phyloP scores from a whole-genome alignment of 192 early-diverging fungal species.

The Chytriomyces hyalinus region DNA sequence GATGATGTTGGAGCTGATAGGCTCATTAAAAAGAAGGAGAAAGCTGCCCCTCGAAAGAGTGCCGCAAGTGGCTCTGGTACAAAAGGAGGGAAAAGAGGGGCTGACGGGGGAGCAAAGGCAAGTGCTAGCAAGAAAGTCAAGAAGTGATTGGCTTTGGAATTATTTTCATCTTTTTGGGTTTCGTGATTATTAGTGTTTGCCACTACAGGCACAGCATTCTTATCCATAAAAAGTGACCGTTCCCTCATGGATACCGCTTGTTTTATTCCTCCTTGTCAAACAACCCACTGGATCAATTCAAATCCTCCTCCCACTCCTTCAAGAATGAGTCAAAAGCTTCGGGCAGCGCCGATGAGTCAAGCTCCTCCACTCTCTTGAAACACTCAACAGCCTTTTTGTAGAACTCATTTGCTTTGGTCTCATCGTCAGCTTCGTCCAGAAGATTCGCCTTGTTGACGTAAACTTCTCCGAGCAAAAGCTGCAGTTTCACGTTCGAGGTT shows the following conservation, averaged over 20 bases:
- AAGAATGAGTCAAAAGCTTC: slow-evolving; percentile 46
- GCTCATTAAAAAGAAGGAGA: slow-evolving; percentile 41
- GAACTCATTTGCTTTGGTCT: slow-evolving; percentile 25
- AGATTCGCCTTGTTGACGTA: slow-evolving; percentile 44
- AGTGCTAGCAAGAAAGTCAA: slow-evolving; percentile 24
- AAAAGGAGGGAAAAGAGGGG: slow-evolving; percentile 10
- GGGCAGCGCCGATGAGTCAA: slow-evolving; percentile 39
- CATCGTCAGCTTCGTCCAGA: slow-evolving; percentile 39
- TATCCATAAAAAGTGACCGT: no score
- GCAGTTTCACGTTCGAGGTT: slow-evolving; percentile 4
- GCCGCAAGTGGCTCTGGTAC: not conserved
- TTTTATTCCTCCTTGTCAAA: no score
- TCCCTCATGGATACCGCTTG: no score
- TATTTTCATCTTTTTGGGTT: slow-evolving; percentile 1
- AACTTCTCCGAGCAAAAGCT: slow-evolving; percentile 41
- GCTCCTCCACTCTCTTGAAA: slow-evolving; percentile 37
- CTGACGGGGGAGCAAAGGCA: not conserved
- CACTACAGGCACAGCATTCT: no score
- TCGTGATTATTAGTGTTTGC: not conserved
- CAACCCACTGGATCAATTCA: slow-evolving; percentile 7
- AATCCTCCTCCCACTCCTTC: slow-evolving; percentile 39
- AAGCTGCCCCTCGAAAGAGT: slow-evolving; percentile 1
- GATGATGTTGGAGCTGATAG: slow-evolving; percentile 60
- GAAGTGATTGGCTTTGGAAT: slow-evolving; percentile 8
- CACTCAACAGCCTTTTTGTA: slow-evolving; percentile 42